These are phyloP conservation scores for Trichoderma harzianum DNA, from an alignment of 2,329 filamentous ascomycete genomes.

Conservation along the genomic window DNA sequence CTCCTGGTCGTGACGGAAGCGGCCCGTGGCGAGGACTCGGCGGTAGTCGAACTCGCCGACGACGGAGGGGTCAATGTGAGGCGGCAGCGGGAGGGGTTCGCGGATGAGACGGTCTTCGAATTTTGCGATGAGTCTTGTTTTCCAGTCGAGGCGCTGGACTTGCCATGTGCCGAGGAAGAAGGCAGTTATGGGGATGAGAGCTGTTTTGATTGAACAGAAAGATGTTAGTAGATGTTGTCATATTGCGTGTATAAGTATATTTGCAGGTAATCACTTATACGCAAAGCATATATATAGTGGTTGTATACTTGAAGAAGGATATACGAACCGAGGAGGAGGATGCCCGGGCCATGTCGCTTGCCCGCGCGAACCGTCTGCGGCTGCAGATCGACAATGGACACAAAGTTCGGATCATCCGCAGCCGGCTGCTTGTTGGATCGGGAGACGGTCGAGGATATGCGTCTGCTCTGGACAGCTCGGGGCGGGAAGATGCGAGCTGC, in stretches of 20 bases:
- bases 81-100: slow-evolving; percentile 79
- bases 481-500: slow-evolving; percentile 2
- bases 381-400: slow-evolving; percentile 83
- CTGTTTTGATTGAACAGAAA: slow-evolving; percentile 34
- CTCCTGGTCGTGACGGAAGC: slow-evolving; percentile 81
- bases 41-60: slow-evolving; percentile 90
- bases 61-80: slow-evolving; percentile 74
- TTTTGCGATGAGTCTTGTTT: slow-evolving; percentile 84
- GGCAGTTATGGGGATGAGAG: slow-evolving; percentile 85
- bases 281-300: background rate
- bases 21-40: slow-evolving; percentile 71
- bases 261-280: background rate
- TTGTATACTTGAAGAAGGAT: background rate
- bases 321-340: slow-evolving; percentile 67
- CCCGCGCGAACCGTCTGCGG: slow-evolving; percentile 74
- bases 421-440: slow-evolving; percentile 41
- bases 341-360: slow-evolving; percentile 70
- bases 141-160: slow-evolving; percentile 88
- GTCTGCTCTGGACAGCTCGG: slow-evolving; percentile 3
- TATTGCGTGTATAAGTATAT: background rate
- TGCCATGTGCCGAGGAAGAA: slow-evolving; percentile 94
- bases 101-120: slow-evolving; percentile 89
- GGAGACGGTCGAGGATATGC: slow-evolving; percentile 21
- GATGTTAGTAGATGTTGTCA: background rate
- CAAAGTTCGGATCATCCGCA: slow-evolving; percentile 74